Evolutionary conservation across 2,329 filamentous ascomycete species (phyloP).

Genomic region (Triangularia verruculosa): DNA sequence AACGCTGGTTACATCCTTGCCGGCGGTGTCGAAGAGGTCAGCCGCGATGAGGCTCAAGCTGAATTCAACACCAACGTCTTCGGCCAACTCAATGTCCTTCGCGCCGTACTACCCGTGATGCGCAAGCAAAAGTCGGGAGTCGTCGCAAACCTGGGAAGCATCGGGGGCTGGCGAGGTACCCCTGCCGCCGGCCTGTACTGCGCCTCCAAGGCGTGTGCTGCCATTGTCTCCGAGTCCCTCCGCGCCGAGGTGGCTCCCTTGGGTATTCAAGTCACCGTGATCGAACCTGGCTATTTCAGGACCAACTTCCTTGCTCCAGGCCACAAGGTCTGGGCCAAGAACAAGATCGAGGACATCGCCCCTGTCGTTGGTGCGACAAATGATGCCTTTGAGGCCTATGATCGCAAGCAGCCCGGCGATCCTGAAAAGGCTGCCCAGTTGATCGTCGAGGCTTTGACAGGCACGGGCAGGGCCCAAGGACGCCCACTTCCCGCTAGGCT

Average conservation of each 20-base stretch:
- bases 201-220: conserved; percentile 13
- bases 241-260: too few relatives aligned
- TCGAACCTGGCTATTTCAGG: conserved; percentile 19
- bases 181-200: conserved; percentile 17
- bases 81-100: conserved; percentile 15
- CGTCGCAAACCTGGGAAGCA: conserved; percentile 15
- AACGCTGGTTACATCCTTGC: conserved; percentile 19
- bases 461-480: conserved; percentile 12
- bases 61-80: conserved; percentile 19
- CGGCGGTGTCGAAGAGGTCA: conserved; percentile 15
- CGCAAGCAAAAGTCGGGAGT: conserved; percentile 3
- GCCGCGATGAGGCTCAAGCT: conserved; percentile 12
- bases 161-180: conserved; percentile 9
- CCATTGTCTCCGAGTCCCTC: too few relatives aligned
- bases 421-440: conserved; percentile 13
- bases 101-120: conserved; percentile 16
- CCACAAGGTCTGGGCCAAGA: too few relatives aligned
- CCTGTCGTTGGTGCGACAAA: too few relatives aligned
- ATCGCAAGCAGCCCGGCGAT: conserved; percentile 16
- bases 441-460: conserved; percentile 16
- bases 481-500: conserved; percentile 11
- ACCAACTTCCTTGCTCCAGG: conserved; percentile 17
- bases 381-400: conserved; percentile 2
- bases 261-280: conserved; percentile 13
- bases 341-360: too few relatives aligned